A percentile compares a stretch with the other conserved stretches of the same genome.
phyloP scores from a whole-genome alignment of 768 basidiomycete species.

The Suillus discolor region DNA sequence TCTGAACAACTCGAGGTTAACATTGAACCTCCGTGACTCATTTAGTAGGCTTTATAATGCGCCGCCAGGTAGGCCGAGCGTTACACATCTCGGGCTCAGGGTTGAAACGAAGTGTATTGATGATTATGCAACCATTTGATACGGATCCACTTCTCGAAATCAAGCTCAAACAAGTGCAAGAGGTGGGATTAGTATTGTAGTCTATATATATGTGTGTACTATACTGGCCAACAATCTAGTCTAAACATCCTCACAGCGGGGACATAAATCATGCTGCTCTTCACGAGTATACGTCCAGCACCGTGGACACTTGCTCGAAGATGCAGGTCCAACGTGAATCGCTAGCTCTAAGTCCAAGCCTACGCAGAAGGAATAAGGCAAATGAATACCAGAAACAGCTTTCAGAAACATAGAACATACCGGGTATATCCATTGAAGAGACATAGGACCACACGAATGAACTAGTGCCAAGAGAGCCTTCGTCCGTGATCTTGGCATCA shows the following conservation, averaged over 20 bases:
- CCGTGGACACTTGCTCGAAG: constrained; percentile 75
- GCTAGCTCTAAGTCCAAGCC: constrained; percentile 30
- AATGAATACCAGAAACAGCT: neutral
- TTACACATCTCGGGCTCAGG: no score
- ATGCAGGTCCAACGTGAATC: constrained; percentile 65
- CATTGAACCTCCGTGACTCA: no score
- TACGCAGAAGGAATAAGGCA: neutral
- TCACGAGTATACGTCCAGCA: constrained; percentile 82
- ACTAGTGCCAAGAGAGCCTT: constrained; percentile 40
- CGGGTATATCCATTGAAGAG: constrained; percentile 44
- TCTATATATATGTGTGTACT: neutral
- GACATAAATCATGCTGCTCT: constrained; percentile 57
- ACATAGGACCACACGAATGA: constrained; percentile 54
- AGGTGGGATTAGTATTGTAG: neutral
- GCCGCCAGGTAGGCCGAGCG: no score
- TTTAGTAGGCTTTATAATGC: no score
- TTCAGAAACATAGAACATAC: constrained; percentile 32
- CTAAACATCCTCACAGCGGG: constrained; percentile 51
- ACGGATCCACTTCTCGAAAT: neutral
- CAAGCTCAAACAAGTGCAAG: neutral
- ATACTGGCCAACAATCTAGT: neutral
- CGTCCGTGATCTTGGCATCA: constrained; percentile 55
- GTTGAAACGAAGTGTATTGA: no score
- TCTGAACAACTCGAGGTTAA: no score
- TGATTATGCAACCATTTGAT: no score